These are phyloP conservation scores for Lolium perenne DNA, from an alignment of 176 grass and related monocot genomes.

Conservation along the genomic window DNA sequence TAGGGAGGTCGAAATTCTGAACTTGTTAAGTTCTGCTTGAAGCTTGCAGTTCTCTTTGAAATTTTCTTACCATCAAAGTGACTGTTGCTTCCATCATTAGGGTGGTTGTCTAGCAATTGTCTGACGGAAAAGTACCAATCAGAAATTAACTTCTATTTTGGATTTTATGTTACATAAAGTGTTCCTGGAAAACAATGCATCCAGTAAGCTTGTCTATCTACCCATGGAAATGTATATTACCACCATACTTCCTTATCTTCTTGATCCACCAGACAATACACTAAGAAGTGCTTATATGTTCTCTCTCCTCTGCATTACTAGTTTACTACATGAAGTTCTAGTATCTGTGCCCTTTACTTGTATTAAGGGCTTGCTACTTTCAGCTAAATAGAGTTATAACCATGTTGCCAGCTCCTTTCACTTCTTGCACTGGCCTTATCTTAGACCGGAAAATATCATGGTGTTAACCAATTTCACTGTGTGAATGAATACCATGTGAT, in stretches of 20 bases:
- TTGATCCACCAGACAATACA: neutral
- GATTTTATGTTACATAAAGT: neutral
- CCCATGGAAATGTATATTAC: neutral
- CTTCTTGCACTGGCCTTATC: conserved; percentile 4
- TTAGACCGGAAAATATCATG: neutral
- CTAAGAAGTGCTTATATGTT: neutral
- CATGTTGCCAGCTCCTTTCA: conserved; percentile 5
- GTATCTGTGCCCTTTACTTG: neutral
- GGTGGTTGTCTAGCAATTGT: neutral
- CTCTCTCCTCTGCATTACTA: neutral
- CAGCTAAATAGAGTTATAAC: neutral
- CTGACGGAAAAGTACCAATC: neutral
- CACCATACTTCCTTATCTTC: neutral
- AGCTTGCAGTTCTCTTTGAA: conserved; percentile 11
- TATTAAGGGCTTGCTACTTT: neutral
- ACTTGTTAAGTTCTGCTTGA: neutral
- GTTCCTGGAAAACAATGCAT: neutral
- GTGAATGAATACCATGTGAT: neutral
- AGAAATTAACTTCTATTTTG: neutral
- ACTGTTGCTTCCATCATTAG: neutral
- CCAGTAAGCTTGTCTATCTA: neutral
- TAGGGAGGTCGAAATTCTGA: neutral
- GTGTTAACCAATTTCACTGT: neutral
- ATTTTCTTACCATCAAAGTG: neutral
- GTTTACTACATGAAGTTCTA: neutral